Percentiles rank a stretch among this genome's conserved stretches.
Evolutionary conservation across 768 basidiomycete genomes (phyloP).

Genomic region (Leccinum longicurvipes): DNA sequence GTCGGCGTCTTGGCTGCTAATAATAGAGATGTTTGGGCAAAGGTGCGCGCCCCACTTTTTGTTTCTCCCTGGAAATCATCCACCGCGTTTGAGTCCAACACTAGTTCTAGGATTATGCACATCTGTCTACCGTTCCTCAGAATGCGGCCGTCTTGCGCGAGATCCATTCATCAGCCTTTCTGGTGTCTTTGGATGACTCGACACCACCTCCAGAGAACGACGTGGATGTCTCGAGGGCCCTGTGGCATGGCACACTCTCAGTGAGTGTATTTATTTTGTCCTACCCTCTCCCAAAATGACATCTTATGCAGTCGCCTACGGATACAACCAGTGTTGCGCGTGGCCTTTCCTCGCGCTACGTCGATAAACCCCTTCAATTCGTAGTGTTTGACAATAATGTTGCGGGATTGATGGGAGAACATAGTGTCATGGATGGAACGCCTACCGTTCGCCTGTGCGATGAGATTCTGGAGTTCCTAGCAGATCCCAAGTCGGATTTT

Average conservation of each 20-base stretch:
- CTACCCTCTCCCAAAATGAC: neutral
- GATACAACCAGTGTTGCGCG: conserved; percentile 26
- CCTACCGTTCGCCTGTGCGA: conserved; percentile 74
- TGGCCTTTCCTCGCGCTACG: conserved; percentile 75
- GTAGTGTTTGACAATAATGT: conserved; percentile 79
- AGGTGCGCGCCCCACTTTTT: conserved; percentile 41
- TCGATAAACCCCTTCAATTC: conserved; percentile 89
- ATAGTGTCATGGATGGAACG: conserved; percentile 89
- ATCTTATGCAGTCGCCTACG: conserved; percentile 13
- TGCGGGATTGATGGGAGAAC: conserved; percentile 91
- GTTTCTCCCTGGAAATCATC: neutral
- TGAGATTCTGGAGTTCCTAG: conserved; percentile 58
- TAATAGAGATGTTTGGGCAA: conserved; percentile 86
- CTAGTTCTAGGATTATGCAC: conserved; percentile 55
- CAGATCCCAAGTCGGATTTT: conserved; percentile 61
- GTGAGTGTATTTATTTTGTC: conserved; percentile 23
- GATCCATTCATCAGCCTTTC: conserved; percentile 84
- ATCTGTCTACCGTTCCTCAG: conserved; percentile 52
- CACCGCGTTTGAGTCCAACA: neutral
- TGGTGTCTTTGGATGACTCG: conserved; percentile 74
- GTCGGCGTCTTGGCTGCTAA: conserved; percentile 77
- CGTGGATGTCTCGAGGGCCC: conserved; percentile 59
- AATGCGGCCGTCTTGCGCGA: conserved; percentile 65
- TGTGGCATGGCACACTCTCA: conserved; percentile 80
- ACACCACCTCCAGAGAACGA: conserved; percentile 41